Conservation (phyloP, 306 rosid species). For the Mimosa bimucronata region DNA sequence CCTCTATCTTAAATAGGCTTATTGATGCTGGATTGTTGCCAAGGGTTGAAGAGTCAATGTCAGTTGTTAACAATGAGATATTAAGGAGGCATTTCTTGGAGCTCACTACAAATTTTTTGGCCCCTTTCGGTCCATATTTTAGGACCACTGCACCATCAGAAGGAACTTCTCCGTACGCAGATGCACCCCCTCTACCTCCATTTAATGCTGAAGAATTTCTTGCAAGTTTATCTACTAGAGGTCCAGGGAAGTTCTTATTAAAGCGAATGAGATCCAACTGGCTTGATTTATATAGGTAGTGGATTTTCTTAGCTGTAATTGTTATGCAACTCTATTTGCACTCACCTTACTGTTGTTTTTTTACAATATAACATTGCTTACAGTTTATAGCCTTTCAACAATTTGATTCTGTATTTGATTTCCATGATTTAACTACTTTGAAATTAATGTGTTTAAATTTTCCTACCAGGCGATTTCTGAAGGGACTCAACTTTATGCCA, state of each 20-base stretch:
- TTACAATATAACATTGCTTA: neutral
- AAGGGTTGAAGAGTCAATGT: constrained; percentile 95
- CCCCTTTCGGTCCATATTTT: constrained; percentile 93
- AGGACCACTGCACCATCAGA: constrained; percentile 75
- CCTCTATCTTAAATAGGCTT: constrained; percentile 87
- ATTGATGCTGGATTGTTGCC: constrained; percentile 90
- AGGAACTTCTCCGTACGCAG: constrained; percentile 82
- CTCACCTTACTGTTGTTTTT: neutral
- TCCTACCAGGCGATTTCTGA: constrained; percentile 70
- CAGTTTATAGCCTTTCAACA: neutral
- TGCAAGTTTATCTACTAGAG: constrained; percentile 75
- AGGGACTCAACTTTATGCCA: constrained; percentile 89
- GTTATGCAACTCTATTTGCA: constrained; percentile 21
- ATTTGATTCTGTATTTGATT: constrained; percentile 12
- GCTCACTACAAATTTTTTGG: constrained; percentile 91
- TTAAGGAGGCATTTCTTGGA: constrained; percentile 91
- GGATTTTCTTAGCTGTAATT: constrained; percentile 22
- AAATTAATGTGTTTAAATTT: constrained; percentile 31
- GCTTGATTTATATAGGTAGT: constrained; percentile 89
- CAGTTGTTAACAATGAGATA: constrained; percentile 94
- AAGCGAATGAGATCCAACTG: constrained; percentile 93
- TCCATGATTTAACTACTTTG: constrained; percentile 8
- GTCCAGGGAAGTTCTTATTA: constrained; percentile 91
- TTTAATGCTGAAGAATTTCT: constrained; percentile 82
- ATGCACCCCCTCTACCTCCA: constrained; percentile 70